Conservation (phyloP, 495 filamentous ascomycete species). For the Trichocladium antarcticum region DNA sequence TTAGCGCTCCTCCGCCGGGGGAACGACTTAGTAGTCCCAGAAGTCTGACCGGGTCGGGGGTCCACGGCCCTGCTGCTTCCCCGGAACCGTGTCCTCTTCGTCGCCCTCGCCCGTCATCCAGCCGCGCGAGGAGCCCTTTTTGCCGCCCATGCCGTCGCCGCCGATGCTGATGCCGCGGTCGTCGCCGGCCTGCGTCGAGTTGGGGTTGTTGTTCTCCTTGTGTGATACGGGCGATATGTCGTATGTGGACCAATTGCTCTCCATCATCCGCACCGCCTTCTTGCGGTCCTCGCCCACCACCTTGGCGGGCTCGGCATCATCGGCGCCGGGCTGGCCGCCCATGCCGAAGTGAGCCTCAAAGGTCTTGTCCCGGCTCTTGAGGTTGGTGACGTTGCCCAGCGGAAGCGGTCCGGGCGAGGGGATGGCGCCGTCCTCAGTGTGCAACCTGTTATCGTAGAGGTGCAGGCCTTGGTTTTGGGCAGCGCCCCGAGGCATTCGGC, state of each 20-base stretch:
- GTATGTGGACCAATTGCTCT: constrained; percentile 51
- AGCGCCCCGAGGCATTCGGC: constrained; percentile 31
- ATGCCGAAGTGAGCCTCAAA: constrained; percentile 64
- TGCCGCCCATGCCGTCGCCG: constrained; percentile 68
- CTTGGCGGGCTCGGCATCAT: constrained; percentile 12
- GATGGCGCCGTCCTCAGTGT: constrained; percentile 42
- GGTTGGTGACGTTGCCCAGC: constrained; percentile 53
- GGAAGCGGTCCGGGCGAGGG: constrained; percentile 23
- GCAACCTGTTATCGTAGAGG: constrained; percentile 68
- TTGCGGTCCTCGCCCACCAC: constrained; percentile 42
- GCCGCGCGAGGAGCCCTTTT: constrained; percentile 45
- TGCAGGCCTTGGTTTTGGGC: constrained; percentile 52
- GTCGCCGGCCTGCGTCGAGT: constrained; percentile 20
- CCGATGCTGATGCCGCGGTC: constrained; percentile 45
- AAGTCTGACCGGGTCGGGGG: constrained; percentile 28
- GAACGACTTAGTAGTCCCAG: constrained; percentile 49
- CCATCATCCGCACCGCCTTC: constrained; percentile 56
- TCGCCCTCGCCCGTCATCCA: constrained; percentile 49
- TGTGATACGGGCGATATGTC: constrained; percentile 48
- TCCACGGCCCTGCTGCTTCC: constrained; percentile 26
- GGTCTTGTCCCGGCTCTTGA: constrained; percentile 55
- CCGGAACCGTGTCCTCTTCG: constrained; percentile 18
- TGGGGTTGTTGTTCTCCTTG: constrained; percentile 36
- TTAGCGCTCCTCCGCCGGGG: no score
- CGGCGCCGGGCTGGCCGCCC: constrained; percentile 39